These are phyloP conservation scores for Lactarius vividus DNA, from an alignment of 768 basidiomycete species.

Conservation along the genomic window DNA sequence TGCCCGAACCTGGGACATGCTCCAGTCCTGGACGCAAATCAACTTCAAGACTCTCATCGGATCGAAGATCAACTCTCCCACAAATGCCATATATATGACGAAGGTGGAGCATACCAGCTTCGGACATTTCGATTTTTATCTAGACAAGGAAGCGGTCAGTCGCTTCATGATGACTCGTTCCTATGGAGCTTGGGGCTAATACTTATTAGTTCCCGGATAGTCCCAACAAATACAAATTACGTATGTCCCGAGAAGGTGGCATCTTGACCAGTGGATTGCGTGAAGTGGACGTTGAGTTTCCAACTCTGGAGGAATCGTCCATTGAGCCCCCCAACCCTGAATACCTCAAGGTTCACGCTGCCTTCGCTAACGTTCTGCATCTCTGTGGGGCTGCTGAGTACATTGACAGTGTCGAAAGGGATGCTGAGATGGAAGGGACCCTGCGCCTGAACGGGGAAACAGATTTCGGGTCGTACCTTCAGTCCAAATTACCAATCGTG, in stretches of 20 bases:
- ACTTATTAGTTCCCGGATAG: not conserved
- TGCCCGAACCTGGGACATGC: not conserved
- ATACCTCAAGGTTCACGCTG: not conserved
- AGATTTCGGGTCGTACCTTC: not conserved
- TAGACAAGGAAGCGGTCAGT: not conserved
- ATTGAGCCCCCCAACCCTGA: not conserved
- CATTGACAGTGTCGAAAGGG: not conserved
- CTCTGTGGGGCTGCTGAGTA: not conserved
- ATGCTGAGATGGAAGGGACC: not conserved
- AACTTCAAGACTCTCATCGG: not conserved
- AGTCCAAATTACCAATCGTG: too few relatives aligned
- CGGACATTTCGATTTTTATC: not conserved
- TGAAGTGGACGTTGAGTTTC: not conserved
- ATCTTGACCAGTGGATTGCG: too few relatives aligned
- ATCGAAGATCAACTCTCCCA: not conserved
- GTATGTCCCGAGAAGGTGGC: not conserved
- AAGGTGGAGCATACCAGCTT: not conserved
- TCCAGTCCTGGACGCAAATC: not conserved
- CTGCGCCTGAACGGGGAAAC: not conserved
- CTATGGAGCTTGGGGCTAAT: not conserved
- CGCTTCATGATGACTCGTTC: not conserved
- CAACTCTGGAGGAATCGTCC: not conserved
- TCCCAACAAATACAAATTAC: not conserved
- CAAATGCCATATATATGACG: not conserved
- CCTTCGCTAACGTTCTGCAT: not conserved